Evolutionary conservation across 1,139 yeast genomes (phyloP), one percentile per base, ranked within the genome.

Genomic region (Taphrina confusa): DNA sequence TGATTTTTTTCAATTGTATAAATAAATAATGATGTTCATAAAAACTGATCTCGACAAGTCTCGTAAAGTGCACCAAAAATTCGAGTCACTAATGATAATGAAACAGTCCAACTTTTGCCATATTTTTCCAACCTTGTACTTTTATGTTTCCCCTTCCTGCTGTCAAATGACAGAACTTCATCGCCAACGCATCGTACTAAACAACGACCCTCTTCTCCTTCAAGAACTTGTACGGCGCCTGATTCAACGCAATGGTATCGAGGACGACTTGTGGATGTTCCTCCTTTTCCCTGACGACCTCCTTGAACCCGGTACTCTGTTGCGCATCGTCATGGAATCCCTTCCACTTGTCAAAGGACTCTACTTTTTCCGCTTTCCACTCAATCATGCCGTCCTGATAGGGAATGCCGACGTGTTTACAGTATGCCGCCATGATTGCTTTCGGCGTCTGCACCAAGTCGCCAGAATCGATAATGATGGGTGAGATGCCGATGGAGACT

Each of bases 321-420:
- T 69, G 63, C 5, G 68, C 71, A 36, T 68, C 70, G 34, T 68
- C 70, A 40, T 69, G 72, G 61, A 68, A 69, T 5, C 72, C 72
- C 33, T 65, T 65, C 72, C 72, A 69, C 45, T 68, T 69, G 25
- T 66, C 67, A 57, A 69, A 69, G 51, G 64, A 61, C 28, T 65
- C 63, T 22, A 62, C 64, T 36, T 63, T 61, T 16, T 63, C 65
- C 3, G 60, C 55, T 34, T 56, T 47, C 72, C 72, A 69, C 4
- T 65, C 52, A 12, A 69, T 67, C 71, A 69, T 68, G 12, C 56
- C 33, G 5, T 61, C 59, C 40, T 62, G 63, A 61, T 66, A 69
- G 25, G 63, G 63, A n/a, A 69, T 62, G 6, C 64, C 68, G 30
- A 63, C 66, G 14, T 60, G 60, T 27, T 63, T 57, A 58, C 72